Base-by-base conservation (phyloP, 768 basidiomycete species). In the Rhizopogon roseolus region DNA sequence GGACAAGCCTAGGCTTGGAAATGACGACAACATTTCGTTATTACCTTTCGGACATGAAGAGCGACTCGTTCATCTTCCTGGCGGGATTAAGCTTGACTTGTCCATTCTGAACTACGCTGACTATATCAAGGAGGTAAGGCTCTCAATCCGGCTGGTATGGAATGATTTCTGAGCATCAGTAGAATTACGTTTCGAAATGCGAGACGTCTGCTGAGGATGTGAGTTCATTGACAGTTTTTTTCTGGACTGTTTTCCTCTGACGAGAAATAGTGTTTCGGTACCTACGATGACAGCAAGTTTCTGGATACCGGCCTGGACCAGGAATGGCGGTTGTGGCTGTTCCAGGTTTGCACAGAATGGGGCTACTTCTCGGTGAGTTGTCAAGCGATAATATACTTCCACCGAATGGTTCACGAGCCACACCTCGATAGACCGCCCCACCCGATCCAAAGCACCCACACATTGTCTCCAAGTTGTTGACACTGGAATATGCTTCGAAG, bases 291-390 rank as follows among this genome's bases (percentile, higher is more conserved):
- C 58, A 62, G 73, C 4, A 75, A 83, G 59, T 96, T 81, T 69
- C 76, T 77, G 58, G 73, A 77, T 11, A 82, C 78, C 1, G 79
- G 78, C 10, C 66, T 93, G 7, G 76, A 82, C 53, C 81, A 91
- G 61, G 79, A 77, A 5, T 98, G 95, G 95, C 79, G 92, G 40
- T 71, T 86, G 11, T 98, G 95, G 95, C 60, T 76, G 5, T 96
- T 93, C 78, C 94, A 92, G 71, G 90, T 93, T 50, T 94, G 93
- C 74, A 93, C 91, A 0, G 82, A 96, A 62, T 98, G 96, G 96
- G 96, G 94, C 2, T 99, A 92, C 69, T 94, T 96, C 66, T 84
- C 78, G 29, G 91, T 89, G 60, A 34, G 81, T 22, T 64, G 19
- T 22, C 19, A 34, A 34, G 34, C 16, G 3, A 32, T 5, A 14